Evolutionary conservation across 2,329 filamentous ascomycete species (phyloP).

Genomic region (Calycina herbarum): DNA sequence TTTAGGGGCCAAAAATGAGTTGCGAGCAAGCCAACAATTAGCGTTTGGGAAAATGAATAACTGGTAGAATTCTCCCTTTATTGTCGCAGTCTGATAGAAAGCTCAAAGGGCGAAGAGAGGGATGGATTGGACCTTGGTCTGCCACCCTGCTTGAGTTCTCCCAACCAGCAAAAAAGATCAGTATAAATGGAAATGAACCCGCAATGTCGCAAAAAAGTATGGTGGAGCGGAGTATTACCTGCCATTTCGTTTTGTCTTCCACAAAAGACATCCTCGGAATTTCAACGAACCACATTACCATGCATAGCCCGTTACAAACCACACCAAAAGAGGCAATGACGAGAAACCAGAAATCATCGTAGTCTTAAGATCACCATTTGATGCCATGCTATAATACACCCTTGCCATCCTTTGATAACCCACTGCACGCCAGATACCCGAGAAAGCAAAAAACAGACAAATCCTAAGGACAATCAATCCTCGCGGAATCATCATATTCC

Average conservation of each 20-base stretch:
- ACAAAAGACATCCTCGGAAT: neutral
- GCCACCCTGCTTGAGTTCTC: too few species aligned
- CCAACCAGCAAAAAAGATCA: too few species aligned
- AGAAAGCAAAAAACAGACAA: neutral
- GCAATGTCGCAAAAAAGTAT: too few species aligned
- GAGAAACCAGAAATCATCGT: neutral
- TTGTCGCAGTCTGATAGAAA: too few species aligned
- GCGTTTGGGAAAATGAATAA: too few species aligned
- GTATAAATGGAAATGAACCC: too few species aligned
- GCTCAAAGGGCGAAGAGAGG: too few species aligned
- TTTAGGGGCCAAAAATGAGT: too few species aligned
- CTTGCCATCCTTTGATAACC: conserved; percentile 19
- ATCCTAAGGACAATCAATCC: conserved; percentile 33
- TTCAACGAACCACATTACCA: neutral
- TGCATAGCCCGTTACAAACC: neutral
- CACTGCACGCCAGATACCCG: conserved; percentile 13
- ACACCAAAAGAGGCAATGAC: neutral
- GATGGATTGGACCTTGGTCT: too few species aligned
- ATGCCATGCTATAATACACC: conserved; percentile 37
- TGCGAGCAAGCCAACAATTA: too few species aligned
- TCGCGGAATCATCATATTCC: conserved; percentile 71
- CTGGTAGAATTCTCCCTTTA: too few species aligned
- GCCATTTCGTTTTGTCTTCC: neutral
- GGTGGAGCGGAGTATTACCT: neutral
- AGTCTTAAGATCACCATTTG: conserved; percentile 22